Base-by-base conservation (phyloP, 2,329 filamentous ascomycete genomes). In the Grosmannia penicillata region DNA sequence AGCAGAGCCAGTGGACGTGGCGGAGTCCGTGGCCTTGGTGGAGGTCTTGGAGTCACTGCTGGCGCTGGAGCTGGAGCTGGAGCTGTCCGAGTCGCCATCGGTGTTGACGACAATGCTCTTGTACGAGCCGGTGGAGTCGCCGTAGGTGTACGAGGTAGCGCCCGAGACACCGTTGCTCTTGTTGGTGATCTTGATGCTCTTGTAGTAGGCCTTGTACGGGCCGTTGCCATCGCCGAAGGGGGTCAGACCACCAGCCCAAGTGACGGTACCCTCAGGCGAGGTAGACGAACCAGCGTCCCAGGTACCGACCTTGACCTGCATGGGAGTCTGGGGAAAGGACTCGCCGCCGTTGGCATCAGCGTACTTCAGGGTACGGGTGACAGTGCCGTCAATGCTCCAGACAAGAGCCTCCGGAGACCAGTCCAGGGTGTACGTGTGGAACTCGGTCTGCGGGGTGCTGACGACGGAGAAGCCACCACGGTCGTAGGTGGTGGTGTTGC, bases 281-380 rank as follows among this genome's bases (percentile, higher is more conserved):
- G 59, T 55, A 47, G 68, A 55, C 48, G 63, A 51, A 47, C 68
- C 70, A 18, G 59, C 67, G 32, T 66, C 57, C 63, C 69, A 74
- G 45, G 68, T 67, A 36, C 75, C 73, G 36, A 80, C 59, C 61
- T 75, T 75, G 48, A 79, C 53, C 39, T 70, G 68, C 69, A 78
- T 78, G 9, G 79, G 79, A 1, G 76, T 79, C 57, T 83, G 79
- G 2, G 79, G 79, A 57, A 68, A 84, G 53, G 62, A 65, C 42
- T 59, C 56, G 43, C 71, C 72, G 43, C 68, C 70, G 35, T 62
- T 60, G 40, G 62, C 56, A 8, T 61, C 60, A 33, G 68, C 60
- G 27, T 65, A 50, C 36, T 56, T 56, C 21, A 68, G 59, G 4
- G 61, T 65, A 41, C 70, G 68, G 19, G 66, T 53, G 19, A 57